Base-by-base conservation (phyloP, 148 eudicot species). In the Diospyros lotus region DNA sequence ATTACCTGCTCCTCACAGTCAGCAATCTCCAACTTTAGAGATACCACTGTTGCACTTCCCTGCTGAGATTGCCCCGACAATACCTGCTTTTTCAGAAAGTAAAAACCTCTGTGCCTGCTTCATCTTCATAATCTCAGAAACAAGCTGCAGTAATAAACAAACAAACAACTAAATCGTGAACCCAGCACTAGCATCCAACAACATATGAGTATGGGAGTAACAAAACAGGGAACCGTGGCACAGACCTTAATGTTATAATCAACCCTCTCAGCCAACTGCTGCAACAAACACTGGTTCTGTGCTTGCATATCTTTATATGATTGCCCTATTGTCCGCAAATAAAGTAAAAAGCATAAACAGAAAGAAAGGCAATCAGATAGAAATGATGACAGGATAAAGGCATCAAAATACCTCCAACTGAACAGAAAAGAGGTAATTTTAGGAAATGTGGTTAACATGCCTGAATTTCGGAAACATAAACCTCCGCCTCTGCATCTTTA, bases 281-380 rank as follows among this genome's bases (percentile, higher is more conserved):
- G 91, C 85, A 90, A 68, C 53, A 94, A 80, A 78, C 83, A 93
- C 73, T 90, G 97, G 81, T 94, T 88, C 69, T 94, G 98, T 6
- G 95, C 85, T 87, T 94, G 97, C 98, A 94, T 94, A 80, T 94
- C 98, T 83, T 94, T 97, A 67, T 94, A 94, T 58, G 98, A 97
- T 90, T 94, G 98, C 77, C 98, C 98, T 74, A 94, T 92, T 38
- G 96, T 92, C 97, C 92, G 82, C 72, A 74, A 43, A n/a, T 51
- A 63, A 75, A 28, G 51, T 61, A 54, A 64, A 59, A 76, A 55
- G 58, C 4, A 54, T 38, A 42, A 13, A 76, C 28, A 28, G 28
- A 28, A 77, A 77, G 10, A 52, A 71, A 40, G 38, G 40, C 4
- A 17, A 17, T 44, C 60, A 50, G 61, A 39, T 60, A 42, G 54